A percentile compares a stretch with the other conserved stretches of the same genome.
Conservation (phyloP, 2,329 filamentous ascomycete species). For the Penicillium sp. region DNA sequence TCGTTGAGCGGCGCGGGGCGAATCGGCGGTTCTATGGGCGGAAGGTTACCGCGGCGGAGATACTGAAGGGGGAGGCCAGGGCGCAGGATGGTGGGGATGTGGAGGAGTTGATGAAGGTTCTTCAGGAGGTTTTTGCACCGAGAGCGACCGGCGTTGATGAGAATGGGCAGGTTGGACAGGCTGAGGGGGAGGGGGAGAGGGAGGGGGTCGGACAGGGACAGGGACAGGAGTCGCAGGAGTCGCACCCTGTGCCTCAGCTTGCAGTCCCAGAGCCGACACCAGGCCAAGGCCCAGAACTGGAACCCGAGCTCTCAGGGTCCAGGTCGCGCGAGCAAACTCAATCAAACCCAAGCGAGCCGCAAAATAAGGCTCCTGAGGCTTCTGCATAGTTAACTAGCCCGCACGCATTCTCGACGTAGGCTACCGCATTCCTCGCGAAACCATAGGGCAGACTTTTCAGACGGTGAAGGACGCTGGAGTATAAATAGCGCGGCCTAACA, state of each 20-base stretch:
- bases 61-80: slow-evolving; percentile 77
- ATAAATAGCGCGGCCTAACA: background rate
- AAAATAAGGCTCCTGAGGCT: background rate
- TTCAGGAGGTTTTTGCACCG: slow-evolving; percentile 62
- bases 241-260: background rate
- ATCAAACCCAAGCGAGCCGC: background rate
- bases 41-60: slow-evolving; percentile 75
- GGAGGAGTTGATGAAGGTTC: slow-evolving; percentile 77
- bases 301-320: background rate
- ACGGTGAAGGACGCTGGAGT: background rate
- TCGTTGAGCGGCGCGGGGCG: slow-evolving; percentile 90
- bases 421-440: background rate
- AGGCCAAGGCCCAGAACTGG: background rate
- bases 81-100: slow-evolving; percentile 78
- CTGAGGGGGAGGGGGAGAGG: background rate
- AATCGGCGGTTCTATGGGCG: slow-evolving; percentile 93
- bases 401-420: background rate
- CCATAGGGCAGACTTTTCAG: background rate
- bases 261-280: background rate
- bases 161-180: background rate
- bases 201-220: background rate
- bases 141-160: background rate
- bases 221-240: background rate
- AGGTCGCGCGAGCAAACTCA: background rate
- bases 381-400: background rate